Conservation (phyloP, 1,284 basidiomycete genomes). For the Wolfiporia cocos region DNA sequence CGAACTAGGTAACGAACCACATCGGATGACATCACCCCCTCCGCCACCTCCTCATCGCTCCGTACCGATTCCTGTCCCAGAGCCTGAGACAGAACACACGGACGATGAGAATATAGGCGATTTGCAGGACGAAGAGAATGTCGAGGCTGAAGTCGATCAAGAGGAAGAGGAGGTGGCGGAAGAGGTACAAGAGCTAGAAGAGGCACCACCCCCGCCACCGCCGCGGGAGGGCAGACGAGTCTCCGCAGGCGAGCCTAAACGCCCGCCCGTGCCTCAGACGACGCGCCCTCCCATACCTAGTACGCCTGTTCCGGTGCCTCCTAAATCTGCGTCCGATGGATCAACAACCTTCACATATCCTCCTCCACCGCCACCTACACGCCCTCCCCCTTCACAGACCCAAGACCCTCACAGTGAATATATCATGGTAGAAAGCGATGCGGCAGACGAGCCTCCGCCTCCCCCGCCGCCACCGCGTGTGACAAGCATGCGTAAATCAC, state of each 20-base stretch:
- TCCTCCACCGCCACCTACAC: constrained; percentile 27
- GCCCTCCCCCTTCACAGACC: constrained; percentile 19
- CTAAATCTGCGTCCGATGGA: constrained; percentile 10
- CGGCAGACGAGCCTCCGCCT: constrained; percentile 30
- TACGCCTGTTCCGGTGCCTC: constrained; percentile 10
- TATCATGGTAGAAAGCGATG: constrained; percentile 15
- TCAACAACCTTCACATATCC: constrained; percentile 16
- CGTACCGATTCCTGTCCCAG: constrained; percentile 22
- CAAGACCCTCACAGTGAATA: constrained; percentile 35
- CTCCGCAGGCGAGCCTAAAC: constrained; percentile 2
- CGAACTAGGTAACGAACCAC: constrained; percentile 12
- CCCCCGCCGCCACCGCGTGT: constrained; percentile 38
- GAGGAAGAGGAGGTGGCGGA: constrained; percentile 66
- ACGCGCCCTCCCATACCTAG: constrained; percentile 9
- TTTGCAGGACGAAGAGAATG: constrained; percentile 36
- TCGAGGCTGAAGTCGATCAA: constrained; percentile 48
- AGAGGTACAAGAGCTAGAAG: constrained; percentile 44
- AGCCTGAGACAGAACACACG: no score
- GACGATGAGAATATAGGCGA: no score
- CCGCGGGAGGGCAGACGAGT: constrained; percentile 28
- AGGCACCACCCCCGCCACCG: constrained; percentile 38
- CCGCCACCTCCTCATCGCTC: constrained; percentile 17
- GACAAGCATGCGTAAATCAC: constrained; percentile 7
- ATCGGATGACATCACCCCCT: constrained; percentile 10
- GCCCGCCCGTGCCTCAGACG: constrained; percentile 21